Evolutionary conservation across 2,329 filamentous ascomycete genomes (phyloP), one percentile per base, ranked within the genome.

Genomic region (Penicillium sp.): DNA sequence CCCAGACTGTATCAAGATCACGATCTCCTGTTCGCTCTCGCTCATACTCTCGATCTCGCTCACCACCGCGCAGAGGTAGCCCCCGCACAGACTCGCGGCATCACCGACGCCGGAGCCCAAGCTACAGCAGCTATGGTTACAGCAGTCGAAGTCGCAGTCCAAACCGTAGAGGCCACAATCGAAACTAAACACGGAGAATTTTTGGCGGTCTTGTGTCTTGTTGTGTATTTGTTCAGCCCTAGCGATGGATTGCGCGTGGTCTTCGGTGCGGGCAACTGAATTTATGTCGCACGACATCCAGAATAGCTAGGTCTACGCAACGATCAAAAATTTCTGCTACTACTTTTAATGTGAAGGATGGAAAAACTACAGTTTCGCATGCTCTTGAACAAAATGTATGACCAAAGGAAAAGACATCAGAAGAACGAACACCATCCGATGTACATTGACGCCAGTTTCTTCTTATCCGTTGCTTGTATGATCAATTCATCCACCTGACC

Each of bases 401-500:
- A n/a, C 23, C 41, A 45, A 31, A 34, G 31, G 23, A 19, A 46
- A 16, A 33, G 5, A 33, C 10, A 46, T 71, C 62, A 88, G 58
- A 87, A 84, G 68, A 88, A 89, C 13, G 86, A 80, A 77, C 85
- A 88, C 93, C 93, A 97, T 21, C 94, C 94, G 76, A 97, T 96
- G 75, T 97, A 99, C 95, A 99, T 99, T 39, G 87, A 85, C 19
- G 90, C 85, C 75, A 99, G 75, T 72, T 94, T 95, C 69, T 78
- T 84, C 55, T 88, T 85, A 73, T 92, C 87, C 23, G 88, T 89
- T 34, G 95, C 94, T 77, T 93, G 87, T 71, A 88, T 85, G 65
- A 99, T 94, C 74, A 99, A 76, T 75, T 95, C 91, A 72, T 97
- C 90, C n/a, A 97, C 94, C 78, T 99, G 94, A 0, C 95, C 94